Base-by-base conservation (phyloP, 2,329 filamentous ascomycete genomes). In the Fonsecaea nubica region DNA sequence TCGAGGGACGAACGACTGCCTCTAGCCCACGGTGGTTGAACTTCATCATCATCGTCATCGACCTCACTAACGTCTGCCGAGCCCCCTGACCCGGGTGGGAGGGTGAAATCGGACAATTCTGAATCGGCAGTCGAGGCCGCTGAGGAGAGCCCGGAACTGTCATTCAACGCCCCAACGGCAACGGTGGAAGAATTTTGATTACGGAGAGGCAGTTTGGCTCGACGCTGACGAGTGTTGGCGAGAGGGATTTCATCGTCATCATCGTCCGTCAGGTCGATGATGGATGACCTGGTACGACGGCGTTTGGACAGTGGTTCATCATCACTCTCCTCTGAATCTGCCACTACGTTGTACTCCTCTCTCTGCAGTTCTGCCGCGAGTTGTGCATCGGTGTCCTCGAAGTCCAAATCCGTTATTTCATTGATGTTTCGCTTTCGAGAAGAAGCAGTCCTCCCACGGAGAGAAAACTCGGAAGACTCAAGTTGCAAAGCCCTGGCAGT, bases 341-440 rank as follows among this genome's bases (percentile, higher is more conserved):
- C 40, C 4, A 63, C 60, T 12, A 59, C 71, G 10, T 76, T 75
- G 62, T 85, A 85, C 69, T 86, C 83, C 70, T 87, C 81, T 35
- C 84, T 79, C 72, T 90, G 88, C 59, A 90, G 78, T 50, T 78
- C 78, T 53, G 81, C 77, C 38, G 88, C 88, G 45, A 90, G 75
- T 54, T 83, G 80, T 12, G 83, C 85, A 72, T 84, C 82, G 1
- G 76, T 77, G 25, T 69, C 68, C 33, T 76, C 73, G 0, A 75
- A 70, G 53, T 80, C 77, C 1, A 80, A 77, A 58, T 77, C 75
- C 3, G 45, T 50, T 12, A 50, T 50, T 67, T 84, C 77, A 59
- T 82, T 77, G 36, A 80, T 74, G 62, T 86, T 84, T 61, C 78
- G 75, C 69, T 84, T 76, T 52, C 69, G 72, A 33, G 70, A 64